Evolutionary conservation across 2,329 filamentous ascomycete genomes (phyloP).

Genomic region (Aspergillus viridinutans): DNA sequence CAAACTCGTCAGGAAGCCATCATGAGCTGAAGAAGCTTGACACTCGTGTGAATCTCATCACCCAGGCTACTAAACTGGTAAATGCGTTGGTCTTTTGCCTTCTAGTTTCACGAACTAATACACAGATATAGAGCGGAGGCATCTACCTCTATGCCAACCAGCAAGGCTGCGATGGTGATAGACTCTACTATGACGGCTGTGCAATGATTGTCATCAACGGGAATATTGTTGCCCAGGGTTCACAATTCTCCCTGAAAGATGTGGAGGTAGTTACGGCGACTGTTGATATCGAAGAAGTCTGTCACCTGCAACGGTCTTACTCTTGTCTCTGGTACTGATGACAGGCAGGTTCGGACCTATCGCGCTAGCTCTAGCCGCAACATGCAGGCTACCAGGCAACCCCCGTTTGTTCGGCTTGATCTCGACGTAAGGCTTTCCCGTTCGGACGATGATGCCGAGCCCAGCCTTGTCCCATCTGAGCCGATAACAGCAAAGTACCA

Average conservation of each 20-base stretch:
- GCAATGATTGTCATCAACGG: constrained; percentile 62
- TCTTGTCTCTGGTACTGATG: not conserved
- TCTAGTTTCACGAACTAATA: constrained; percentile 2
- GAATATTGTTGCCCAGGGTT: constrained; percentile 60
- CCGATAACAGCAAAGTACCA: constrained; percentile 52
- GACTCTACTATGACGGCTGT: constrained; percentile 61
- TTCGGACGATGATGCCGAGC: constrained; percentile 41
- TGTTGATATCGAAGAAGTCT: constrained; percentile 67
- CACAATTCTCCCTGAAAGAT: constrained; percentile 61
- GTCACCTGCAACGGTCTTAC: constrained; percentile 40
- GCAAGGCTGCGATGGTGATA: constrained; percentile 56
- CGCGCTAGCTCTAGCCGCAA: constrained; percentile 25
- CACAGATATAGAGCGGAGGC: constrained; percentile 36
- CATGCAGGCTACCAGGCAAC: constrained; percentile 32
- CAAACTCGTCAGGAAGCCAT: constrained; percentile 67
- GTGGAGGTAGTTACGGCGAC: constrained; percentile 65
- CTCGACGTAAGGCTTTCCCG: constrained; percentile 33
- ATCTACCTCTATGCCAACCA: constrained; percentile 61
- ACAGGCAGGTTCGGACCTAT: constrained; percentile 32
- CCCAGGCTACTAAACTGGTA: constrained; percentile 53
- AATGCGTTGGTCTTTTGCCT: not conserved
- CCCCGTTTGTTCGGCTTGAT: constrained; percentile 35
- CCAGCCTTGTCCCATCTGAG: constrained; percentile 43
- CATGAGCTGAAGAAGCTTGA: constrained; percentile 65
- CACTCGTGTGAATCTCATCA: constrained; percentile 60